Conservation (phyloP, 306 rosid species). For the Citrullus amarus region DNA sequence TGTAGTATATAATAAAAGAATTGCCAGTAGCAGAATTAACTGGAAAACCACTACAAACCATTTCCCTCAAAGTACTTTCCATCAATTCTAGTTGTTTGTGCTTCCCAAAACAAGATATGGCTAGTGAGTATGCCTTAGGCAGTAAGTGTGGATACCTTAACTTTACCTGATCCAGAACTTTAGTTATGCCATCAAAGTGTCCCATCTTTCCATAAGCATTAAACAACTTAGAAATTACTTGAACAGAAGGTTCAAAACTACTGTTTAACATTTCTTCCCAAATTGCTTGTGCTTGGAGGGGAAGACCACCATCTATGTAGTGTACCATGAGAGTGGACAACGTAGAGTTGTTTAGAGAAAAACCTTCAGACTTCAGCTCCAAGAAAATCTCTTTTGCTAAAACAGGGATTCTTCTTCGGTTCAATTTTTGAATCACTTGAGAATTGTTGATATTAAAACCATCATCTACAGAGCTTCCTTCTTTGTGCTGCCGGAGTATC, state of each 20-base stretch:
- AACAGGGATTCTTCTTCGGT: slow-evolving; percentile 28
- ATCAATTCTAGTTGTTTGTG: slow-evolving; percentile 62
- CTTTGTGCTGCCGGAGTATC: slow-evolving; percentile 27
- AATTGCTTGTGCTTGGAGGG: slow-evolving; percentile 31
- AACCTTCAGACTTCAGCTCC: slow-evolving; percentile 23
- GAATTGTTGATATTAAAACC: slow-evolving; percentile 9
- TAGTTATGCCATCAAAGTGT: slow-evolving; percentile 21
- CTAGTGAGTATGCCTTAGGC: slow-evolving; percentile 53
- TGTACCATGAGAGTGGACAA: slow-evolving; percentile 32
- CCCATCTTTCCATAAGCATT: slow-evolving; percentile 32
- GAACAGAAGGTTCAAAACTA: slow-evolving; percentile 36
- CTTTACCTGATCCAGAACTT: slow-evolving; percentile 26
- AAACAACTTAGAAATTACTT: slow-evolving; percentile 37
- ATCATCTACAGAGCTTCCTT: slow-evolving; percentile 8
- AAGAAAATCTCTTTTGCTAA: slow-evolving; percentile 25
- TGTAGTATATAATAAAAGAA: slow-evolving; percentile 36
- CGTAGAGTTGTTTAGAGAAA: slow-evolving; percentile 21
- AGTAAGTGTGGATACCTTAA: slow-evolving; percentile 29
- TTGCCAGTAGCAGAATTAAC: slow-evolving; percentile 45
- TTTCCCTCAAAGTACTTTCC: slow-evolving; percentile 50
- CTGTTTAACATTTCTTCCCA: slow-evolving; percentile 55
- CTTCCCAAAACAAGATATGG: slow-evolving; percentile 65
- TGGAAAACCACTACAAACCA: slow-evolving; percentile 44
- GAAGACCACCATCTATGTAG: slow-evolving; percentile 32
- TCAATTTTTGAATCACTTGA: slow-evolving; percentile 10